Evolutionary conservation across 768 basidiomycete genomes (phyloP), one percentile per base, ranked within the genome.

Genomic region (Amanita fuliginea): DNA sequence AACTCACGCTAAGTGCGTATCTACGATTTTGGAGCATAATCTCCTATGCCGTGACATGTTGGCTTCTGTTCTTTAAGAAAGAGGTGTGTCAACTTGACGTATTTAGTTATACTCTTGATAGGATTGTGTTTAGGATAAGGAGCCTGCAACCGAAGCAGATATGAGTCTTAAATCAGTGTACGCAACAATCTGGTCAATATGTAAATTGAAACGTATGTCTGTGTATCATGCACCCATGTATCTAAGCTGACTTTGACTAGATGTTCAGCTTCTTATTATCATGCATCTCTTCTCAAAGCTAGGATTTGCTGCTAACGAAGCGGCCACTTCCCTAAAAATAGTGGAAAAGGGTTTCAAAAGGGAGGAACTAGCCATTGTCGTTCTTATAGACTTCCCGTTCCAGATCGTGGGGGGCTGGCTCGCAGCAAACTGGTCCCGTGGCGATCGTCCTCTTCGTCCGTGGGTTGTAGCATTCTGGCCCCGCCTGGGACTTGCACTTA

Each of bases 321-420:
- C 91, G 5, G 87, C 83, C 10, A 92, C 90, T 3, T 81, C 78
- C 19, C 75, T 98, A 39, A 99, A 99, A 62, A 78, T 98, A 68
- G 86, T 99, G 37, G 96, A 99, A 64, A 98, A 98, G 61, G 96
- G 96, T 1, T 74, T 99, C 47, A 86, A 82, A 51, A 85, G 93
- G 35, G 96, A 98, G 69, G 96, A 99, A 58, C 75, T 98, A 34
- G 93, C 96, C n/a, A 73, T 93, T 13, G 86, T 91, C 3, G 94
- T 95, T 39, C 78, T 98, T 34, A 85, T 98, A 55, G 96, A 99
- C 65, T 97, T 98, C 57, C 96, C 96, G 2, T 95, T 96, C 68
- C 94, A 98, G 70, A 91, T 99, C 45, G 60, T 87, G 50, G 93
- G 90, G 18, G 95, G 95, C 5, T 98, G 88, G 85, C 70, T 95